Evolutionary conservation across 352 stramenopile species (phyloP), one percentile per base, ranked within the genome.

Genomic region (Globisporangium apiculatum): DNA sequence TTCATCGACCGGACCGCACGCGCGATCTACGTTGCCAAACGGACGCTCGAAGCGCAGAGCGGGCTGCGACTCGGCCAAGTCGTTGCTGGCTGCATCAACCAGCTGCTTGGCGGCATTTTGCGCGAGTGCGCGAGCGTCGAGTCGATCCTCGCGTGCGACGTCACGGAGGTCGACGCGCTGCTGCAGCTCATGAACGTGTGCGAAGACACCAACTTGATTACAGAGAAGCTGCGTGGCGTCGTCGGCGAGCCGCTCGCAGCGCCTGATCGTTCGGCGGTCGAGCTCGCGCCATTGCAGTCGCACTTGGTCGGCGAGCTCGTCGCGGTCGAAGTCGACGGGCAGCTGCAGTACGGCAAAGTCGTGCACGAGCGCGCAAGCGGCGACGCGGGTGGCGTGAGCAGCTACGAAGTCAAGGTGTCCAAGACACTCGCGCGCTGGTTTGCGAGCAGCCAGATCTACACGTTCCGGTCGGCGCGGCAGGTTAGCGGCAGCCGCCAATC

Each of bases 281-380:
- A 91, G 45, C 43, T 94, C 35, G 58, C 76, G 37, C 84, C 84
- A 5, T 58, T 94, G 46, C 67, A 79, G 8, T 83, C 81, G n/a
- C 87, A 83, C 55, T 67, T 84, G 36, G 54, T 76, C 8, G 82
- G 82, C 53, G 84, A 94, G 55, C 66, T 90, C 12, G 73, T 94
- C 3, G 84, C 78, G 1, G 63, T 92, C 8, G 74, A 86, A 50
- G 38, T 68, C 10, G 68, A 73, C 47, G 69, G 74, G n/a, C 57
- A 56, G 5, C 58, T 89, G 9, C 71, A 65, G n/a, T 94, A 91
- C 42, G 74, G 49, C 5, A 89, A 86, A 43, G 75, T 92, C 17
- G 24, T 89, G 42, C 65, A 72, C 4, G 71, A 82, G 57, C 55
- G 73, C 45, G 42, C 24, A 31, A 49, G 45, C 45, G 7, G 17